Evolutionary conservation across 176 grass and related monocot genomes (phyloP), one percentile per base, ranked within the genome.

Genomic region (Thalia dealbata): DNA sequence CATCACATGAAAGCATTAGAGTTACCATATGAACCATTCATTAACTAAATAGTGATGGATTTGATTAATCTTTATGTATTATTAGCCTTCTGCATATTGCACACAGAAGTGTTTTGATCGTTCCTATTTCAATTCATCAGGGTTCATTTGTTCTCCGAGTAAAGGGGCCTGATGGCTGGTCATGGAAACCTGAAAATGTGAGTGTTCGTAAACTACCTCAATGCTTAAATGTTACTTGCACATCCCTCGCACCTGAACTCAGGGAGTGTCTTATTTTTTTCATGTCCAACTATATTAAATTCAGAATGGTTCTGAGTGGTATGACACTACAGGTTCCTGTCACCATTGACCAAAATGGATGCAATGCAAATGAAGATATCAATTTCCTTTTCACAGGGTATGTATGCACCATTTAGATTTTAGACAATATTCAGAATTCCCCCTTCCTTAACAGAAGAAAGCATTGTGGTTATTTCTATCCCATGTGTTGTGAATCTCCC

Each of bases 361-460:
- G 95, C 73, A 99, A 99, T 70, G 83, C 35, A 74, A 91, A 93
- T 83, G 79, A 66, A 55, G 95, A 99, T 86, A 90, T 99, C 69
- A 99, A 99, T 84, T 99, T 99, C 59, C 83, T 85, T 60, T 93
- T 93, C 70, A 99, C 90, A 26, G 95, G 95, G 87, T 96, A 54
- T 78, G 87, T 96, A 54, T 78, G 83, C 84, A 61, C 10, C 27
- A 65, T 65, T 12, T 23, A 32, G 27, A 35, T 35, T 32, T 12
- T 23, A 65, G 27, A 35, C 65, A 68, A 27, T 7, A 45, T 59
- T 67, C 7, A 18, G 16, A 67, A 10, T 51, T 19, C 61, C 26
- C 45, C 58, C n/a, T 68, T 1, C 21, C 12, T 81, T 42, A 14
- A 43, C 22, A 23, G 26, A 68, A 61, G 60, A 16, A 16, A 35